phyloP scores from a whole-genome alignment of 805 yeast species.

The Nematodospora valgi region DNA sequence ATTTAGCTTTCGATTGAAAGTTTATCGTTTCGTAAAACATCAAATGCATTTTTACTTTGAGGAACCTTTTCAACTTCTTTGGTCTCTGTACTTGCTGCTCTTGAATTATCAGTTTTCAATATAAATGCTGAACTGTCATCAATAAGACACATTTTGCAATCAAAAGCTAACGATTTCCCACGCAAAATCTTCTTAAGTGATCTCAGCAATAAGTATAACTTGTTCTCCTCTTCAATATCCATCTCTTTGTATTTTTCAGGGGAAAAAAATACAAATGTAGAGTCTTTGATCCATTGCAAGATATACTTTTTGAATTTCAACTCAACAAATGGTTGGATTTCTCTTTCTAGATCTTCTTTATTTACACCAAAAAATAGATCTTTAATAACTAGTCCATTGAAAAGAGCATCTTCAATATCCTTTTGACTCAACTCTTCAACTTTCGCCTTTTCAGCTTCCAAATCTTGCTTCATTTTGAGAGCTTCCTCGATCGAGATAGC shows the following conservation, averaged over 20 bases:
- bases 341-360: conserved; percentile 38
- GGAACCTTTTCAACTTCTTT: no score
- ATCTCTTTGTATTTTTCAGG: conserved; percentile 29
- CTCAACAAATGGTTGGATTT: conserved; percentile 21
- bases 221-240: conserved; percentile 37
- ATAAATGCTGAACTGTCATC: conserved; percentile 24
- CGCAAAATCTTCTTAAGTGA: conserved; percentile 29
- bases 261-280: conserved; percentile 40
- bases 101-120: conserved; percentile 15
- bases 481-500: conserved; percentile 45
- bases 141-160: conserved; percentile 44
- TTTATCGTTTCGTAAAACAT: conserved; percentile 4
- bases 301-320: conserved; percentile 15
- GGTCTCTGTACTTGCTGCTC: neutral
- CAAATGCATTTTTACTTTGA: conserved; percentile 8
- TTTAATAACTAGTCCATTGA: conserved; percentile 53
- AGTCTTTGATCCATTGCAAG: conserved; percentile 41
- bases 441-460: conserved; percentile 16
- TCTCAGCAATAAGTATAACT: conserved; percentile 39
- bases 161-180: conserved; percentile 45
- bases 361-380: conserved; percentile 55
- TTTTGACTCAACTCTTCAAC: conserved; percentile 19
- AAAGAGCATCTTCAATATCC: conserved; percentile 29
- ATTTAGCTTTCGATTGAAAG: neutral
- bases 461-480: conserved; percentile 21